Percentiles rank a stretch among this genome's conserved stretches.
These are phyloP conservation scores for Eucalyptus coolabah DNA, from an alignment of 345 rosid genomes.

Conservation along the genomic window DNA sequence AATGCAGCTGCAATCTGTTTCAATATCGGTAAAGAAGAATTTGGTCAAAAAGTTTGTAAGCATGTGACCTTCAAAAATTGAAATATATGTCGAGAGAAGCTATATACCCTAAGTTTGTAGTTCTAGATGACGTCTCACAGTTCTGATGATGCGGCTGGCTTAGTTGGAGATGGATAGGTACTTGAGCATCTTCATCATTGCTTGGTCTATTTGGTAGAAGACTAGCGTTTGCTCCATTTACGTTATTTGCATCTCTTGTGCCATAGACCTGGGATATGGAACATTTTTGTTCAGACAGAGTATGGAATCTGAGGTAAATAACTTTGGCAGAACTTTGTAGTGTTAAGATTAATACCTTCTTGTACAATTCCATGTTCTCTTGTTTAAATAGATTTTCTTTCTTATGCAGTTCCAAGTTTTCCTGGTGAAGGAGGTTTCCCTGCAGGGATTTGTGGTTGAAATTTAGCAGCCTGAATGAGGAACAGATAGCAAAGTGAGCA, in stretches of 20 bases:
- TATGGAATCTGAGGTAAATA: neutral
- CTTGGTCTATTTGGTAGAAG: conserved; percentile 31
- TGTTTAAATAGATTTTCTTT: conserved; percentile 45
- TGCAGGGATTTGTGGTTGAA: conserved; percentile 14
- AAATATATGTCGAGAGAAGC: neutral
- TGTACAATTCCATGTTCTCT: conserved; percentile 34
- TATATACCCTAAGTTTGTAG: conserved; percentile 48
- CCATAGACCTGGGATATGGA: conserved; percentile 25
- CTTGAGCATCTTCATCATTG: conserved; percentile 36
- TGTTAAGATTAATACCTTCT: conserved; percentile 13
- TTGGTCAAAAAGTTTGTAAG: neutral
- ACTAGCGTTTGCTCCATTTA: conserved; percentile 13
- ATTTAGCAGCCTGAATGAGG: conserved; percentile 1
- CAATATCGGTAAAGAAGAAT: conserved; percentile 1
- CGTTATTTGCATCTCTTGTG: conserved; percentile 12
- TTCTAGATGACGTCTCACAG: conserved; percentile 22
- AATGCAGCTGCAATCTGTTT: conserved; percentile 44
- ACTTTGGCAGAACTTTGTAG: neutral
- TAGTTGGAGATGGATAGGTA: conserved; percentile 53
- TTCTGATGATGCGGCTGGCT: conserved; percentile 49
- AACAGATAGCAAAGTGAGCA: neutral
- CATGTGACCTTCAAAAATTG: neutral
- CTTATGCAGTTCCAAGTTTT: conserved; percentile 56
- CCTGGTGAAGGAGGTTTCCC: conserved; percentile 50
- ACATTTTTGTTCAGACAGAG: conserved; percentile 3